These are phyloP conservation scores for Schizochytrium sp. DNA, from an alignment of 108 stramenopile species.

Conservation along the genomic window DNA sequence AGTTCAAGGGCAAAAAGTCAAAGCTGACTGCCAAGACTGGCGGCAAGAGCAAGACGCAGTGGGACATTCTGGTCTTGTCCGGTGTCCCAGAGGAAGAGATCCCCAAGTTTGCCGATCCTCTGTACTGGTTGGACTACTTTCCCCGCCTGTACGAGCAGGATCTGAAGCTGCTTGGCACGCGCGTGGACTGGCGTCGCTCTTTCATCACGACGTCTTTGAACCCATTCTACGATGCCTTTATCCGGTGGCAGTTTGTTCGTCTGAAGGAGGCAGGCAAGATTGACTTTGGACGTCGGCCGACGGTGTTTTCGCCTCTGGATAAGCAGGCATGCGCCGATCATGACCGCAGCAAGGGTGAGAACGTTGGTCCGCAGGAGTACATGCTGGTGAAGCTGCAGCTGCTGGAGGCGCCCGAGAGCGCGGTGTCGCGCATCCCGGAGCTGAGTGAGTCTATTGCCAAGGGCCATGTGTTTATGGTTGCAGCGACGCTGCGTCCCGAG, in stretches of 20 bases:
- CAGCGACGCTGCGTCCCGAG: constrained; percentile 95
- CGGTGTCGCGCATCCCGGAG: constrained; percentile 51
- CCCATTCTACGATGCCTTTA: constrained; percentile 92
- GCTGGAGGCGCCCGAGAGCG: constrained; percentile 69
- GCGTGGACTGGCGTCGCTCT: constrained; percentile 88
- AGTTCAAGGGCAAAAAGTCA: constrained; percentile 60
- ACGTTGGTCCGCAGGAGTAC: constrained; percentile 95
- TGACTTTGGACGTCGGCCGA: constrained; percentile 87
- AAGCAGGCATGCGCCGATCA: constrained; percentile 98
- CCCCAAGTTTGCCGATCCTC: constrained; percentile 64
- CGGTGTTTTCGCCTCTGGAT: constrained; percentile 83
- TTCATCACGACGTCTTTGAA: constrained; percentile 96
- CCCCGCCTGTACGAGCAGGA: constrained; percentile 85
- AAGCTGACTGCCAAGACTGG: constrained; percentile 91
- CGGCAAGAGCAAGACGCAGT: constrained; percentile 21
- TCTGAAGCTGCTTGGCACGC: constrained; percentile 74
- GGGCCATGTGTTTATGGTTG: constrained; percentile 70
- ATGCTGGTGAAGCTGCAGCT: constrained; percentile 90
- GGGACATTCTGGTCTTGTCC: not conserved
- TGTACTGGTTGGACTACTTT: constrained; percentile 88
- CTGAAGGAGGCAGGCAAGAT: constrained; percentile 67
- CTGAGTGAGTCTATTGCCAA: constrained; percentile 33
- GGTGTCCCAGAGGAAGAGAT: constrained; percentile 46
- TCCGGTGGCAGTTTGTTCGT: constrained; percentile 88
- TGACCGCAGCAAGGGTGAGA: constrained; percentile 90